Base-by-base conservation (phyloP, 768 basidiomycete species). In the Galerina sulciceps region DNA sequence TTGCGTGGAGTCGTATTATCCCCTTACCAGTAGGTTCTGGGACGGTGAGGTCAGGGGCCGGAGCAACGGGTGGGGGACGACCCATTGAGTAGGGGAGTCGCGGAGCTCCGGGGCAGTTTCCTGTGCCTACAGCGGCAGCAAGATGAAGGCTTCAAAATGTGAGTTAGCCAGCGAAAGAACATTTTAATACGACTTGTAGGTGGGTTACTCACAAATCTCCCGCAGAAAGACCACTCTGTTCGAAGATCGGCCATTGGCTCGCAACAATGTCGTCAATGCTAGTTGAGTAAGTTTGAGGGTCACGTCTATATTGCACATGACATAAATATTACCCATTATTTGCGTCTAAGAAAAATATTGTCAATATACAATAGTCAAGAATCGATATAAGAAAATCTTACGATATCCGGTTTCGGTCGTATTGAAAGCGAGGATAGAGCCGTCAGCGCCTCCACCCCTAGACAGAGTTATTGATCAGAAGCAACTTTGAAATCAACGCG, bases 71-170 rank as follows among this genome's bases (percentile, higher is more conserved):
- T 6, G 67, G 59, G 3, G 65, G 67, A 37, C 69, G 69, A 35
- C 75, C 71, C n/a, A 69, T 64, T 46, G 69, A 56, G 60, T 71
- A 74, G 17, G 69, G 50, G 10, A 77, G 63, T 13, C 60, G 65
- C 4, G 74, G 74, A 20, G 73, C 72, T 47, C 75, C 75, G 6
- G 74, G 74, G 50, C 75, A 76, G 65, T 75, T 76, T 20, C 65
- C 58, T 18, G 64, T 55, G 13, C 69, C 68, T 45, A 74, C 67
- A 14, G 66, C 66, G 11, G 47, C 66, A 22, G 66, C 66, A n/a
- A 67, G 62, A 38, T 67, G 66, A 11, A 67, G 52, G 38, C 66
- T 67, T 13, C n/a, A 44, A 4, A 53, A 47, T 6, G 10, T 23
- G 23, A 0, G 10, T 15, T 10, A 50, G 17, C 40, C 17, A 17